Conservation (phyloP, 2,329 filamentous ascomycete genomes). For the Didymella segeticola region DNA sequence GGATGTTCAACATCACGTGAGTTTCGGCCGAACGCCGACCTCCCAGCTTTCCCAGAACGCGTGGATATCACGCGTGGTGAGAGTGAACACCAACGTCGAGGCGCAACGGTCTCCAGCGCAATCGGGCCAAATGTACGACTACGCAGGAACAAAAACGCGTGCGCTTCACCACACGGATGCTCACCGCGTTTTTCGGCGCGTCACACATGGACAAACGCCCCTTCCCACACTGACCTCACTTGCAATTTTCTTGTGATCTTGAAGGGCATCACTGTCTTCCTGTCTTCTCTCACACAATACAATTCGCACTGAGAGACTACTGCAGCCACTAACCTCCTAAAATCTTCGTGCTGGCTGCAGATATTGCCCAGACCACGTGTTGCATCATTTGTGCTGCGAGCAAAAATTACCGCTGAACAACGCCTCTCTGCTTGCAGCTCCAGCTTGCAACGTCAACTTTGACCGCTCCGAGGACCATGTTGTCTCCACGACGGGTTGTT, state of each 20-base stretch:
- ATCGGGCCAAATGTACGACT: slow-evolving; percentile 6
- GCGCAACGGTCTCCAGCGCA: neutral
- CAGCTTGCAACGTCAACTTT: too few relatives aligned
- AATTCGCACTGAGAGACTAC: neutral
- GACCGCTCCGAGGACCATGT: neutral
- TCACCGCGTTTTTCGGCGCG: slow-evolving; percentile 9
- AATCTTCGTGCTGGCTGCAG: too few relatives aligned
- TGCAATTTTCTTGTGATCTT: neutral
- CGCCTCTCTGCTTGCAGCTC: neutral
- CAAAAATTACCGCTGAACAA: too few relatives aligned
- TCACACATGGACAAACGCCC: slow-evolving; percentile 10
- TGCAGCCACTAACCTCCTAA: neutral
- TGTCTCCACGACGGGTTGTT: slow-evolving; percentile 15
- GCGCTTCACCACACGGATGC: slow-evolving; percentile 11
- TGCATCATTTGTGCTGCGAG: neutral
- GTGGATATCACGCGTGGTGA: slow-evolving; percentile 7
- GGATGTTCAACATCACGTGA: neutral
- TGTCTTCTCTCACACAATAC: neutral
- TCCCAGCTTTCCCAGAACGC: slow-evolving; percentile 5
- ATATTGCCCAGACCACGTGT: neutral
- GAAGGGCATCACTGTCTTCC: neutral
- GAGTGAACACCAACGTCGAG: slow-evolving; percentile 13
- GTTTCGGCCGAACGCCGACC: neutral
- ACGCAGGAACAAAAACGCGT: slow-evolving; percentile 14
- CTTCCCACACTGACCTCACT: slow-evolving; percentile 8